Evolutionary conservation across 805 yeast genomes (phyloP).

Genomic region (Saccharomyces cerevisiae): DNA sequence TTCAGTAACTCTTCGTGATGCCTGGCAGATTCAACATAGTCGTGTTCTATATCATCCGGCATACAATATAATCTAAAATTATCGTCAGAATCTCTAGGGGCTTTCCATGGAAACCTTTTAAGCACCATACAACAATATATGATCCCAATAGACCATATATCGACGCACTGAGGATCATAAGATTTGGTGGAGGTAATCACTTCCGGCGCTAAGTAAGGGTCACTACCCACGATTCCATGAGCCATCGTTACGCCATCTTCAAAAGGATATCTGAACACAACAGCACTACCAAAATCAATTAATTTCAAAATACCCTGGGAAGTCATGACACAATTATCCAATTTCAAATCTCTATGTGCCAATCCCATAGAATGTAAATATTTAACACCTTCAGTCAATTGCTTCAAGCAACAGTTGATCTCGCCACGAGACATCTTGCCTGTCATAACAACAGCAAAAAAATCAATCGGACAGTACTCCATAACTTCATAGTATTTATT

Average conservation of each 20-base stretch:
- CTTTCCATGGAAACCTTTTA: constrained; percentile 83
- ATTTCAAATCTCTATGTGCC: constrained; percentile 75
- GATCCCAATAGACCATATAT: constrained; percentile 78
- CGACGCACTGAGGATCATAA: constrained; percentile 73
- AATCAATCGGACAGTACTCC: constrained; percentile 81
- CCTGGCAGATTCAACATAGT: constrained; percentile 61
- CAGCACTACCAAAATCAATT: constrained; percentile 81
- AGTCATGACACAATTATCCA: constrained; percentile 77
- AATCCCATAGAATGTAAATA: constrained; percentile 71
- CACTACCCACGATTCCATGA: constrained; percentile 77
- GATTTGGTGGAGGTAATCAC: constrained; percentile 43
- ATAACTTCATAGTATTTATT: constrained; percentile 71
- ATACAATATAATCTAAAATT: constrained; percentile 58
- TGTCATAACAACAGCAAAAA: constrained; percentile 81
- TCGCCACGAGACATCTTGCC: constrained; percentile 76
- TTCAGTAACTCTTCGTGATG: constrained; percentile 58
- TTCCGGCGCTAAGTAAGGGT: constrained; percentile 83
- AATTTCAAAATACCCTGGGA: constrained; percentile 64
- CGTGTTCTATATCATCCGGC: constrained; percentile 70
- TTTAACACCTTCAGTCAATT: constrained; percentile 60
- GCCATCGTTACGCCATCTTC: constrained; percentile 51
- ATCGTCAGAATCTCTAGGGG: constrained; percentile 61
- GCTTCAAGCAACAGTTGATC: constrained; percentile 74
- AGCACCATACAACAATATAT: constrained; percentile 82
- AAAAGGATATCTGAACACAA: constrained; percentile 70